Base-by-base conservation (phyloP, 306 rosid species). In the Astragalus membranaceus region DNA sequence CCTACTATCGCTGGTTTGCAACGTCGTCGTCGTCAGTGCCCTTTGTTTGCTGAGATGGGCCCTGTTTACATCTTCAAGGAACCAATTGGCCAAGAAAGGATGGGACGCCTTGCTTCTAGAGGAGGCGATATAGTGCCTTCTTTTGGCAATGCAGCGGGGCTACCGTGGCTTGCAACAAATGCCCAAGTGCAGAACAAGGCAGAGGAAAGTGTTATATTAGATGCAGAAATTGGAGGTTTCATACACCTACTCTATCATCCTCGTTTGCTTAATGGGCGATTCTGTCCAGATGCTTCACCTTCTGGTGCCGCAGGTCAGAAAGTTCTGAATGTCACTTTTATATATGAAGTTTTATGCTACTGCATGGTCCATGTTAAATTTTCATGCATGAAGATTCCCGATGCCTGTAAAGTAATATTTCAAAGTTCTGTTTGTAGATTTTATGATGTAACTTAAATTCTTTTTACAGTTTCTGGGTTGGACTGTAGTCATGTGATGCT, bases 1-100 rank as follows among this genome's bases (percentile, higher is more conserved):
- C 96, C 99, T 77, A 89, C 99, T 53, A 94, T 94, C 84, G 99
- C 99, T 80, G 97, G 99, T 68, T 90, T 94, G 80, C 99, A 94
- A 68, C 97, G 99, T 7, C 99, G 95, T 57, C 97, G 95, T 43
- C 97, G 97, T 63, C 99, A 94, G 29, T 91, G 99, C 83, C 99
- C 99, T 75, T 83, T 94, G 79, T 94, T 94, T 89, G 96, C 99
- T 49, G 99, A 94, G 79, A 91, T 91, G 99, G 99, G 99, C 20
- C 95, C 99, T 76, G 88, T 94, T 66, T 94, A 91, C 78, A 87
- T 94, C 71, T 94, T 94, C 69, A 94, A 88, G 88, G 97, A 94
- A 74, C 88, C 99, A 53, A 87, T 94, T 75, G 99, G 99, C 48
- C 85, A 77, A 10, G 97, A 91, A 76, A 91, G 83, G 79, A 94